Percentiles rank a stretch among this genome's conserved stretches.
phyloP scores from a whole-genome alignment of 2,329 filamentous ascomycete species.

The Daldinia sp. region DNA sequence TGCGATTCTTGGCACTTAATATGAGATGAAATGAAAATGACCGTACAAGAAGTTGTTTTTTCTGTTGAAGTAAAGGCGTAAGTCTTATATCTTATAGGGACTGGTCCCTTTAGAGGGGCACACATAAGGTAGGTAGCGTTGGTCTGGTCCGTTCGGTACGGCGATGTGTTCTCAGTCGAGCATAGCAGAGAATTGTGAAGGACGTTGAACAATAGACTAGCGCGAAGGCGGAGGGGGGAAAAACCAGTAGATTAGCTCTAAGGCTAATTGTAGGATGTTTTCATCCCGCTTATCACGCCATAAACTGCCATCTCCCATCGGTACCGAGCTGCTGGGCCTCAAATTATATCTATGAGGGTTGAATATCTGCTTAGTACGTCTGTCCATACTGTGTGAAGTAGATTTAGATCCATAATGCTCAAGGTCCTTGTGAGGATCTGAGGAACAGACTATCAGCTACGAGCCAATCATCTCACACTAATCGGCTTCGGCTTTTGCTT shows the following conservation, averaged over 20 bases:
- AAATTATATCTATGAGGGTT: constrained; percentile 1
- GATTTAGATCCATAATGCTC: constrained; percentile 6
- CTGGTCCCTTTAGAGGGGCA: neutral
- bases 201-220: constrained; percentile 4
- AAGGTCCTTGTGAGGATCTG: constrained; percentile 6
- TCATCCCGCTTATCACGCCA: constrained; percentile 35
- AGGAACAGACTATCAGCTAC: constrained; percentile 1
- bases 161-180: neutral
- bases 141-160: neutral
- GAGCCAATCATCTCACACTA: constrained; percentile 19
- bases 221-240: neutral
- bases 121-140: neutral
- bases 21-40: neutral
- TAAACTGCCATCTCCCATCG: constrained; percentile 37
- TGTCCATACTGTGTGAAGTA: constrained; percentile 27
- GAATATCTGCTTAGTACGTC: too few relatives aligned
- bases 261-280: constrained; percentile 15
- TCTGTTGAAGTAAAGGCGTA: neutral
- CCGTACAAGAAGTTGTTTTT: neutral
- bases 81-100: neutral
- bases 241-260: constrained; percentile 5
- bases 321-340: constrained; percentile 32
- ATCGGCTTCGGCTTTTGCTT: constrained; percentile 24
- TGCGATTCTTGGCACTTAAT: neutral
- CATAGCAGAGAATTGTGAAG: neutral